Evolutionary conservation across 164 flowering plant genomes (phyloP), one percentile per base, ranked within the genome.

Genomic region (Magnolia kwangsiensis): DNA sequence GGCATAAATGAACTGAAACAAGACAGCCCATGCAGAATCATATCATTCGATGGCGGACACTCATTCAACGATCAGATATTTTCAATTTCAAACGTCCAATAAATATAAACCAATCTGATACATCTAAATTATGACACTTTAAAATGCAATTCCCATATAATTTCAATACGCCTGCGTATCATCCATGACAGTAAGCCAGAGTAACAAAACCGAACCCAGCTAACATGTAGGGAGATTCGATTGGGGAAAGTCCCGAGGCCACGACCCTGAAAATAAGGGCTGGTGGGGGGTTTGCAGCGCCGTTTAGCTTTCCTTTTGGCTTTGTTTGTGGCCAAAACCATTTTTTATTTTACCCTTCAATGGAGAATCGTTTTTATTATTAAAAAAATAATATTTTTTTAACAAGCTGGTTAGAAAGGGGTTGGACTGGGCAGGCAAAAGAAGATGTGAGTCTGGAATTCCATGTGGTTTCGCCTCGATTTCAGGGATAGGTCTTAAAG

Each of bases 151-250:
- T 37, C 45, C 45, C 45, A 37, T 3, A 5, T 37, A 37, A 37
- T 3, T 37, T 37, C 45, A 0, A 37, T 3, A 1, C 61, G 61
- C 61, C 19, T 4, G 61, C 19, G 18, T 55, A 55, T 55, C 13
- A 55, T 55, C 61, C 13, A 55, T 11, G 3, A 55, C 16, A 55
- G 16, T 11, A 9, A 16, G 61, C 61, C 61, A 55, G 11, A 55
- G 61, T 16, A 55, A 16, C 13, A 55, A 55, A 55, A 11, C 13
- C 13, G 61, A 55, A 11, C 61, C 16, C 18, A 55, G 61, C n/a
- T 64, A 85, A 84, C 85, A 83, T 85, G 88, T 51, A 1, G 45
- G 67, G 69, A 86, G 90, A 88, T 86, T 88, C 90, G 82, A 72
- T 2, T 29, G 85, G 80, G 79, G 87, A 78, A 72, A 37, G 76